These are phyloP conservation scores for Picea abies DNA, from an alignment of 83 land plant species.

Conservation along the genomic window DNA sequence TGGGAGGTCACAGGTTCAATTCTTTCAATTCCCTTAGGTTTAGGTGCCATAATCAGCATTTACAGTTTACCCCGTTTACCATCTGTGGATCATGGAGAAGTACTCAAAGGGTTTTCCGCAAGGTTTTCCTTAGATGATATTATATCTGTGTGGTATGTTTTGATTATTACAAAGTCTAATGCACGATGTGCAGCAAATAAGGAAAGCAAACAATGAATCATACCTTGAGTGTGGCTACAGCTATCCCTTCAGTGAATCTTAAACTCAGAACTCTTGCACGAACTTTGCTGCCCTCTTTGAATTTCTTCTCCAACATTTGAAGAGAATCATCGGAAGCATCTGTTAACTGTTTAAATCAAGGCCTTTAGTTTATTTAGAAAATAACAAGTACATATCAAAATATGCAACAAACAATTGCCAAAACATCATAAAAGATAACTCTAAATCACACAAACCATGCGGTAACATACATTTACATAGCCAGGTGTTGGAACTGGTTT, in stretches of 20 bases:
- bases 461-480: conserved; percentile 74
- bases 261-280: conserved; percentile 79
- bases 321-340: conserved; percentile 79
- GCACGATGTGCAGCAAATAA: not conserved
- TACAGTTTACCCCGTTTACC: too few species aligned
- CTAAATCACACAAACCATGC: not conserved
- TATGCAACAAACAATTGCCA: not conserved
- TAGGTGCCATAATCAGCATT: too few species aligned
- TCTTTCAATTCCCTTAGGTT: too few species aligned
- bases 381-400: not conserved
- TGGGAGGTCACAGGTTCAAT: too few species aligned
- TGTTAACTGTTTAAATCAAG: conserved; percentile 44
- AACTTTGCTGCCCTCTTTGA: conserved; percentile 67
- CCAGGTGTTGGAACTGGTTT: conserved; percentile 59
- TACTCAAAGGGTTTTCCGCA: too few species aligned
- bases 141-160: not conserved
- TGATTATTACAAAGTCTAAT: not conserved
- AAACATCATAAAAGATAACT: not conserved
- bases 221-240: conserved; percentile 82
- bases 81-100: too few species aligned
- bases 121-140: not conserved
- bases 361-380: not conserved
- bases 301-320: conserved; percentile 75
- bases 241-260: conserved; percentile 84
- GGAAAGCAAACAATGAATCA: not conserved